These are phyloP conservation scores for Epicoccum nigrum DNA, from an alignment of 2,329 filamentous ascomycete species.

Conservation along the genomic window DNA sequence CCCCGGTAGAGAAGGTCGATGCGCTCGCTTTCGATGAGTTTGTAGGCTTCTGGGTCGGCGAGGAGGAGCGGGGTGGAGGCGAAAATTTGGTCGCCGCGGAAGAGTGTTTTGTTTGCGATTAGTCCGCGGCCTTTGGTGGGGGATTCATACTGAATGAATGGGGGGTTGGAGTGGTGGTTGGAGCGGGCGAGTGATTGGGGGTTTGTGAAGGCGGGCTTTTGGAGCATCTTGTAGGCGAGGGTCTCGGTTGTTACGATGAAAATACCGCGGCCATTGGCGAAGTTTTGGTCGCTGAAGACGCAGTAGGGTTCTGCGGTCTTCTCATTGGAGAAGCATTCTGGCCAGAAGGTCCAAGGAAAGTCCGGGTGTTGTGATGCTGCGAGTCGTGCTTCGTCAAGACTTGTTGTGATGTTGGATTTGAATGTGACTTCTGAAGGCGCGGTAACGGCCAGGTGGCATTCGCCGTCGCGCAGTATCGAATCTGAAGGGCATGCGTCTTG, in stretches of 20 bases:
- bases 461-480: conserved; percentile 29
- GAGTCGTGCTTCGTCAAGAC: conserved; percentile 31
- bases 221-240: conserved; percentile 35
- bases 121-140: conserved; percentile 43
- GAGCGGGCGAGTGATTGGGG: conserved; percentile 24
- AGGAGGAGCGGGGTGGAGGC: conserved; percentile 42
- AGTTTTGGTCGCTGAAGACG: conserved; percentile 38
- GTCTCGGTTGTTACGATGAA: conserved; percentile 36
- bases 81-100: conserved; percentile 44
- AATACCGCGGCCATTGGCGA: conserved; percentile 41
- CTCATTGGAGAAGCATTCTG: conserved; percentile 40
- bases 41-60: conserved; percentile 34
- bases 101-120: conserved; percentile 42
- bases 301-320: conserved; percentile 36
- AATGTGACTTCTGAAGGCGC: conserved; percentile 19
- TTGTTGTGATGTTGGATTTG: conserved; percentile 28
- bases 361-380: conserved; percentile 25
- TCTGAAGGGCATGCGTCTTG: conserved; percentile 34
- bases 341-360: conserved; percentile 44
- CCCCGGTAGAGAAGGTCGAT: conserved; percentile 36
- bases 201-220: conserved; percentile 38
- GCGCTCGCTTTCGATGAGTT: conserved; percentile 31
- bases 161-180: conserved; percentile 36
- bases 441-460: conserved; percentile 26
- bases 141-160: conserved; percentile 38